Conservation (phyloP, 495 filamentous ascomycete species). For the Penicillium subrubescens region DNA sequence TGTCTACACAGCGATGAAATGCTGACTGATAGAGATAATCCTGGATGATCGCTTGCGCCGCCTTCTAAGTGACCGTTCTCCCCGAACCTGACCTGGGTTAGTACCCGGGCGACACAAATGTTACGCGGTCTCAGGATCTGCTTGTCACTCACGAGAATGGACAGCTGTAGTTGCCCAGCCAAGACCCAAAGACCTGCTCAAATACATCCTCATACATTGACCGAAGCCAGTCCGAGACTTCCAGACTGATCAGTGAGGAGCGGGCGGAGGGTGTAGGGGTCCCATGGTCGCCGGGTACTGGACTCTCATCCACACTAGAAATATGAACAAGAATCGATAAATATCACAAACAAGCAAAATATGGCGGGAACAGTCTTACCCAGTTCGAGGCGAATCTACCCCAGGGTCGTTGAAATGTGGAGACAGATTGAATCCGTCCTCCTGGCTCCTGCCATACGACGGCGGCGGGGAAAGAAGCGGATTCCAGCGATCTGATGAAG, state of each 20-base stretch:
- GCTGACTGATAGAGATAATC: slow-evolving; percentile 19
- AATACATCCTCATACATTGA: slow-evolving; percentile 21
- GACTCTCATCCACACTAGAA: background rate
- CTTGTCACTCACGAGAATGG: slow-evolving; percentile 20
- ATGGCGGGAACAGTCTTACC: background rate
- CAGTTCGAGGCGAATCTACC: background rate
- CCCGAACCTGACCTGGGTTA: slow-evolving; percentile 15
- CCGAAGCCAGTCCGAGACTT: slow-evolving; percentile 17
- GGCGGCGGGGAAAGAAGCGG: slow-evolving; percentile 5
- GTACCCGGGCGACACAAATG: background rate
- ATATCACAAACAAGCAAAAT: background rate
- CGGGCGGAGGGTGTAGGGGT: background rate
- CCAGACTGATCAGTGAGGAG: background rate
- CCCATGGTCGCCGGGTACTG: background rate
- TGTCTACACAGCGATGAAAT: slow-evolving; percentile 20
- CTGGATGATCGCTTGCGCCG: slow-evolving; percentile 4
- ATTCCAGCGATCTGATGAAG: slow-evolving; percentile 1
- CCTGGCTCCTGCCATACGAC: background rate
- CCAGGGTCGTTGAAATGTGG: background rate
- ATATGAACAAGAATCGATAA: background rate
- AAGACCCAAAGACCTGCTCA: slow-evolving; percentile 23
- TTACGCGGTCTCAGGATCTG: too few species aligned
- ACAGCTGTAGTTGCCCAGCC: slow-evolving; percentile 24
- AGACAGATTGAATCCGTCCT: background rate
- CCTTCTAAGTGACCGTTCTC: slow-evolving; percentile 12